Percentiles rank a stretch among this genome's conserved stretches.
Conservation (phyloP, 306 rosid genomes). For the Phaseolus lunatus region DNA sequence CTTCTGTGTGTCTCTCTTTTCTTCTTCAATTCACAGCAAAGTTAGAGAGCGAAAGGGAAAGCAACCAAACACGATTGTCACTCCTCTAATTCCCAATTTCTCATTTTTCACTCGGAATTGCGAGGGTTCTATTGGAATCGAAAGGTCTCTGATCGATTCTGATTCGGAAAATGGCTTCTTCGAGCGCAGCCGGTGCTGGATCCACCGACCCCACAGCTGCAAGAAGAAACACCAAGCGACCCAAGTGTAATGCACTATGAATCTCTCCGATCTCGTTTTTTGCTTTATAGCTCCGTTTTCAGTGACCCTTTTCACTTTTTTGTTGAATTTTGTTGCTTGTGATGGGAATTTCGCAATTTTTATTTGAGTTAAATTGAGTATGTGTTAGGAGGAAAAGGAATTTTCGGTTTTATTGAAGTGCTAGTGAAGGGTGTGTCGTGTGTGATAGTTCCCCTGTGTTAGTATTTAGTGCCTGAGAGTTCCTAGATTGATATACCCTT, state of each 20-base stretch:
- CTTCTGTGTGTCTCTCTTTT: conserved; percentile 27
- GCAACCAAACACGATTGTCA: background rate
- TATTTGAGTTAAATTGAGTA: background rate
- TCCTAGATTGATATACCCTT: background rate
- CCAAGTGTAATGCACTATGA: conserved; percentile 69
- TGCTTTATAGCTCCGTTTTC: conserved; percentile 19
- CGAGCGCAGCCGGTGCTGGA: conserved; percentile 79
- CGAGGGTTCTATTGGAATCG: conserved; percentile 25
- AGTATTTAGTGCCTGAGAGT: conserved; percentile 11
- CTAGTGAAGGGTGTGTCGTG: background rate
- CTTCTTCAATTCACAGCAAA: conserved; percentile 2
- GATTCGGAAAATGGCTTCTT: conserved; percentile 68
- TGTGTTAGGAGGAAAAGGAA: conserved; percentile 11
- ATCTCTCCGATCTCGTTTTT: conserved; percentile 14
- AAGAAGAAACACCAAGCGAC: conserved; percentile 83
- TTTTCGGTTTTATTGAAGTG: conserved; percentile 6
- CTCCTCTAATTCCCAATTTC: background rate
- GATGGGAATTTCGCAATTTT: background rate
- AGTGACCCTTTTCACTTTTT: conserved; percentile 15
- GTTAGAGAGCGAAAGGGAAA: conserved; percentile 34
- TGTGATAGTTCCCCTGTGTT: background rate
- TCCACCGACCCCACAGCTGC: conserved; percentile 77
- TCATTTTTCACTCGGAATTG: conserved; percentile 9
- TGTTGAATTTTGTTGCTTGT: conserved; percentile 15
- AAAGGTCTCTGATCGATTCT: conserved; percentile 53